These are phyloP conservation scores for Elsinoe perseae DNA, from an alignment of 2,329 filamentous ascomycete species.

Conservation along the genomic window DNA sequence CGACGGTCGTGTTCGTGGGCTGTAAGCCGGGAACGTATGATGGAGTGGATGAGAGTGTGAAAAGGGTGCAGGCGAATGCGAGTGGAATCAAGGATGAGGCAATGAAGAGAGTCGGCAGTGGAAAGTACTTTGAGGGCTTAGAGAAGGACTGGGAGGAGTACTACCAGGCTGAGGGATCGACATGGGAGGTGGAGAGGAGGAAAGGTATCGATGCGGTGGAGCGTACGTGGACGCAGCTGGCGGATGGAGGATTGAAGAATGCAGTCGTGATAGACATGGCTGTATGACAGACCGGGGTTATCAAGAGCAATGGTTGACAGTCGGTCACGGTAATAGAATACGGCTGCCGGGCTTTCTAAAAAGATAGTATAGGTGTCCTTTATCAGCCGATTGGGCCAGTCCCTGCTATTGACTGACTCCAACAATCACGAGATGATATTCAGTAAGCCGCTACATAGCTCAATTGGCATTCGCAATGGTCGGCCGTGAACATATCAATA, in stretches of 20 bases:
- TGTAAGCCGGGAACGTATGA: neutral
- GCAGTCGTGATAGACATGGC: neutral
- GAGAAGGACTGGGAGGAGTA: constrained; percentile 1
- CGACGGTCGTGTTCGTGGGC: constrained; percentile 1
- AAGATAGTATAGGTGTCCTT: no score
- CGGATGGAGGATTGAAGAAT: neutral
- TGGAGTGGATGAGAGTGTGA: neutral
- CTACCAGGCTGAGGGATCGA: neutral
- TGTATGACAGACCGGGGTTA: no score
- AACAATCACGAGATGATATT: no score
- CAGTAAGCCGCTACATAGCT: no score
- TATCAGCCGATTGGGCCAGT: no score
- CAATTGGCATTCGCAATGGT: no score
- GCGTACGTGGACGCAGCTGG: neutral
- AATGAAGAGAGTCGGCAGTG: neutral
- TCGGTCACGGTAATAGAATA: no score
- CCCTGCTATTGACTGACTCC: no score
- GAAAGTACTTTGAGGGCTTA: neutral
- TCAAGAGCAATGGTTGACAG: no score
- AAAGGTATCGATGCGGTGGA: neutral
- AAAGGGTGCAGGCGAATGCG: constrained; percentile 6
- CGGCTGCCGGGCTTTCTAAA: no score
- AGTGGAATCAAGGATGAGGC: constrained; percentile 2
- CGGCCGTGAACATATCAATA: no score
- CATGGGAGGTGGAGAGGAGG: neutral